phyloP scores from a whole-genome alignment of 768 basidiomycete species.

The Asterophora lycoperdoides region DNA sequence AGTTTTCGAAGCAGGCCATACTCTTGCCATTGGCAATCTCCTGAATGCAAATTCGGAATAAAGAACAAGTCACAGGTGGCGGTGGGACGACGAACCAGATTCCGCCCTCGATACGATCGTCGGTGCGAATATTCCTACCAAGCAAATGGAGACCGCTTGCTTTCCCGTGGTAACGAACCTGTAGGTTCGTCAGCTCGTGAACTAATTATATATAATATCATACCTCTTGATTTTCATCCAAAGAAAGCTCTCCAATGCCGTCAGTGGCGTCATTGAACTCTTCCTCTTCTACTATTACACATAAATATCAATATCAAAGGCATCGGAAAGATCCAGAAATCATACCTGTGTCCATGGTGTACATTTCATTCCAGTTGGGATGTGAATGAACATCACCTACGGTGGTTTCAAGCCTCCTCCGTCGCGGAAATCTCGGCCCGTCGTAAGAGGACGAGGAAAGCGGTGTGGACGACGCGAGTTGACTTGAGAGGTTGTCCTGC shows the following conservation, averaged over 20 bases:
- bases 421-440: constrained; percentile 12
- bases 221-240: constrained; percentile 76
- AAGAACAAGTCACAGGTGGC: constrained; percentile 7
- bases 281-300: constrained; percentile 29
- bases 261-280: constrained; percentile 44
- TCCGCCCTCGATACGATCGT: constrained; percentile 64
- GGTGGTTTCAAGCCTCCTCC: constrained; percentile 30
- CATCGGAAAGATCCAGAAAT: neutral
- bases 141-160: constrained; percentile 73
- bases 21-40: constrained; percentile 69
- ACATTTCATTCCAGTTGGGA: constrained; percentile 57
- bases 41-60: constrained; percentile 28
- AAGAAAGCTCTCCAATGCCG: constrained; percentile 63
- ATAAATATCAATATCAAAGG: neutral
- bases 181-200: constrained; percentile 8
- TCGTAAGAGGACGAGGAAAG: constrained; percentile 20
- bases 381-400: constrained; percentile 22
- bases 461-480: constrained; percentile 35
- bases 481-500: constrained; percentile 68
- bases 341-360: constrained; percentile 46
- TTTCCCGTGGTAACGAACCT: constrained; percentile 85
- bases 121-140: constrained; percentile 59
- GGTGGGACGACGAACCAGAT: constrained; percentile 46
- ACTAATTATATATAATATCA: neutral
- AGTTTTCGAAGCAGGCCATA: constrained; percentile 62